These are phyloP conservation scores for Colletotrichum echinochloae DNA, from an alignment of 2,329 filamentous ascomycete species.

Conservation along the genomic window DNA sequence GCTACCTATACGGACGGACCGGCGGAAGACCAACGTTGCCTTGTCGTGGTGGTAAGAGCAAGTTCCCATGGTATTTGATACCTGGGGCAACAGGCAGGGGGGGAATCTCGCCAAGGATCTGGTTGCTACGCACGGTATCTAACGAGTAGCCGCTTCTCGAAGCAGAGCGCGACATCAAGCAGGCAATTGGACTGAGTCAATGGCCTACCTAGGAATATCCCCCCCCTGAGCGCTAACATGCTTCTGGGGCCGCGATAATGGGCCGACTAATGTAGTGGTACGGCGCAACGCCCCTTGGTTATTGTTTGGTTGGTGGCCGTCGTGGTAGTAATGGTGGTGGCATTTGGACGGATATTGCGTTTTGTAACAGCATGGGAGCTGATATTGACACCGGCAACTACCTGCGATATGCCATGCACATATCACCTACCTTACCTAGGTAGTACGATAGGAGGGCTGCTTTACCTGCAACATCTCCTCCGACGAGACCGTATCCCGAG, in stretches of 20 bases:
- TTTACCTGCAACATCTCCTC: not conserved
- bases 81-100: not conserved
- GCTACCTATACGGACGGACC: not conserved
- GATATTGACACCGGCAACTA: not conserved
- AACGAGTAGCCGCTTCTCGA: conserved; percentile 1
- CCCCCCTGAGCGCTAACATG: conserved; percentile 35
- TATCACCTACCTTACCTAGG: too few species aligned
- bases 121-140: not conserved
- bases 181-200: conserved; percentile 35
- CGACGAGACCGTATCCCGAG: not conserved
- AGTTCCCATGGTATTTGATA: not conserved
- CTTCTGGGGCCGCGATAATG: conserved; percentile 31
- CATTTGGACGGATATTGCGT: conserved; percentile 2
- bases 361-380: conserved; percentile 6
- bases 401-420: conserved; percentile 12
- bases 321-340: conserved; percentile 5
- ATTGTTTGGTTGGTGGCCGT: not conserved
- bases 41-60: not conserved
- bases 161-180: conserved; percentile 8
- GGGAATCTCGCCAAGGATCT: conserved; percentile 2
- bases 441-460: not conserved
- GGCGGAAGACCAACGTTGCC: not conserved
- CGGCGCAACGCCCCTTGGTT: conserved; percentile 4
- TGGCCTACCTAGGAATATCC: conserved; percentile 31
- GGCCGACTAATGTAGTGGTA: conserved; percentile 22